Conservation (phyloP, 208 protist species). For the Balamuthia mandrillaris region DNA sequence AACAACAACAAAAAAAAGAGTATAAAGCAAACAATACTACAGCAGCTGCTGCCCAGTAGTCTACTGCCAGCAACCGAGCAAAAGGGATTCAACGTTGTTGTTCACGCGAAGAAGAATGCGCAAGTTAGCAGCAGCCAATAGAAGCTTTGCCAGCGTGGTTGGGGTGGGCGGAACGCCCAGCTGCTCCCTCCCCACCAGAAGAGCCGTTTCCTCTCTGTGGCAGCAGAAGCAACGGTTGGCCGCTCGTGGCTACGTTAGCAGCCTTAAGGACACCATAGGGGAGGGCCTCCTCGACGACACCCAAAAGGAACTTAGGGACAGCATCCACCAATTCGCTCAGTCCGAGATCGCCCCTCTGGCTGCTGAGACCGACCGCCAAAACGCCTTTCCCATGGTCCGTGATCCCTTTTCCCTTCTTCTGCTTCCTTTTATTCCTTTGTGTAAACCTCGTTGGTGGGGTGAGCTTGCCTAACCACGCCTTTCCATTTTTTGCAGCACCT, state of each 20-base stretch:
- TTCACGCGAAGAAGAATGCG: too few species aligned
- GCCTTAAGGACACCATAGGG: background rate
- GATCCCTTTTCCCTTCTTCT: background rate
- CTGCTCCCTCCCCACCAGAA: background rate
- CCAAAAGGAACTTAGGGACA: constrained; percentile 56
- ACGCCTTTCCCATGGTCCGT: constrained; percentile 59
- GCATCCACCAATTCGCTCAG: constrained; percentile 62
- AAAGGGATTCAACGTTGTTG: too few species aligned
- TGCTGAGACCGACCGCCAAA: constrained; percentile 65
- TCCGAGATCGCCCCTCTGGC: constrained; percentile 68
- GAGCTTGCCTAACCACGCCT: background rate
- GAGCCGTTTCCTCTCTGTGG: background rate
- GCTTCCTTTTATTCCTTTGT: background rate
- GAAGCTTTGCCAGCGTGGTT: too few species aligned
- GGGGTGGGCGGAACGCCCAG: too few species aligned
- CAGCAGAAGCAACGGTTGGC: background rate
- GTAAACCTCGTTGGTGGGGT: background rate
- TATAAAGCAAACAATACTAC: background rate
- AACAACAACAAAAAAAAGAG: background rate
- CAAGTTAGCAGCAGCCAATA: too few species aligned
- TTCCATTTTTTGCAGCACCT: constrained; percentile 65
- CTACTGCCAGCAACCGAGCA: too few species aligned
- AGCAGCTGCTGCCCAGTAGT: background rate
- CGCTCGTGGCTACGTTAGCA: background rate
- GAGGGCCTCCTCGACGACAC: constrained; percentile 22